Evolutionary conservation across 2,329 filamentous ascomycete species (phyloP).

Genomic region (Phaeosphaeriaceae sp.): DNA sequence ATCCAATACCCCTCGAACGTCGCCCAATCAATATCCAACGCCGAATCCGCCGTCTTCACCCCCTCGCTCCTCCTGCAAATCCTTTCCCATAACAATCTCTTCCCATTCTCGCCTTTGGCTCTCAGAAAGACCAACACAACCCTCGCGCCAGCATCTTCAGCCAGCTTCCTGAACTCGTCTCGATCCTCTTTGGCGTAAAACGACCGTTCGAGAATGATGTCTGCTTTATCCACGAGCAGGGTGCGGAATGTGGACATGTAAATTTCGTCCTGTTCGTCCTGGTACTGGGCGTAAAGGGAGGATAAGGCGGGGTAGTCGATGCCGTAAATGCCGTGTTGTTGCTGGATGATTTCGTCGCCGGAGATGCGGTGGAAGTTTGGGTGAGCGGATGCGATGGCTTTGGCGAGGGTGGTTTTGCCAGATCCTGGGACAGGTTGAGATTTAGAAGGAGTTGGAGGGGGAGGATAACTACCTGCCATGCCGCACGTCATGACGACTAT

Average conservation of each 20-base stretch:
- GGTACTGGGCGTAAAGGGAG: constrained; percentile 9
- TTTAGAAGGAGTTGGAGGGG: too few species aligned
- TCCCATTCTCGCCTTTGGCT: constrained; percentile 6
- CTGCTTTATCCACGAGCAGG: constrained; percentile 4
- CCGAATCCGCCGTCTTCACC: constrained; percentile 13
- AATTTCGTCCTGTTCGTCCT: constrained; percentile 7
- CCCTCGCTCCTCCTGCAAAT: constrained; percentile 9
- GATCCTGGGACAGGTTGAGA: constrained; percentile 7
- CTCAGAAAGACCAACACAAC: constrained; percentile 15
- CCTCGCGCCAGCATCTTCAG: constrained; percentile 8
- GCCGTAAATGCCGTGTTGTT: constrained; percentile 14
- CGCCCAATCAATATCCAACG: constrained; percentile 12
- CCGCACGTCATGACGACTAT: constrained; percentile 15
- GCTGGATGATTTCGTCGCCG: constrained; percentile 13
- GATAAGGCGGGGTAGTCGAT: constrained; percentile 12
- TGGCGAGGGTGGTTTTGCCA: constrained; percentile 18
- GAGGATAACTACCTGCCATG: constrained; percentile 13
- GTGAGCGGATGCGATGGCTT: constrained; percentile 1
- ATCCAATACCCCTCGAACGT: constrained; percentile 16
- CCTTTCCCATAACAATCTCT: constrained; percentile 13
- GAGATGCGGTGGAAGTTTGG: constrained; percentile 13
- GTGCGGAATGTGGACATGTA: constrained; percentile 6
- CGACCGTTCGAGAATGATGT: constrained; percentile 15
- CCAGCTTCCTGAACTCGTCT: constrained; percentile 8
- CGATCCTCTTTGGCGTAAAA: constrained; percentile 20